Conservation (phyloP, 1,284 basidiomycete genomes). For the Ustilago lituana region DNA sequence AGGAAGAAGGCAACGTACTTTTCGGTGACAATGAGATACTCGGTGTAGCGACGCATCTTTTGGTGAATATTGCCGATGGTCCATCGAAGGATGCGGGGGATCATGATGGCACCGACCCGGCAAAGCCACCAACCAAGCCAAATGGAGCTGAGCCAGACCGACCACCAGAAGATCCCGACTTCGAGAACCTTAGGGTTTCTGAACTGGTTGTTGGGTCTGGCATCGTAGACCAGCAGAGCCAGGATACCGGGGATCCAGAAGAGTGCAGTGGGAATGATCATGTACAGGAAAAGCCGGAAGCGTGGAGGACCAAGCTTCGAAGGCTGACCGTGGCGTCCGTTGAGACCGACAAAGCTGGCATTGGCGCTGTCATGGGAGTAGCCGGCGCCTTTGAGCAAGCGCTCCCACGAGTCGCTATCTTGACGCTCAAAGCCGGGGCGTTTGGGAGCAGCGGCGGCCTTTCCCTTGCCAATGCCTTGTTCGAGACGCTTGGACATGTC, state of each 20-base stretch:
- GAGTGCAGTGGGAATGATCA: conserved; percentile 47
- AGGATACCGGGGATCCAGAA: conserved; percentile 74
- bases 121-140: conserved; percentile 89
- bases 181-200: conserved; percentile 69
- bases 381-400: conserved; percentile 46
- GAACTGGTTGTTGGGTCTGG: conserved; percentile 72
- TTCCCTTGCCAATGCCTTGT: conserved; percentile 9
- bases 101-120: conserved; percentile 73
- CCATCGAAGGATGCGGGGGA: conserved; percentile 35
- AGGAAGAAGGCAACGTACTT: conserved; percentile 73
- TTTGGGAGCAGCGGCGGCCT: conserved; percentile 9
- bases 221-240: conserved; percentile 71
- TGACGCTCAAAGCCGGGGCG: conserved; percentile 31
- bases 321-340: conserved; percentile 12
- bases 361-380: conserved; percentile 39
- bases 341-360: conserved; percentile 48
- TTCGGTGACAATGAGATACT: conserved; percentile 71
- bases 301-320: conserved; percentile 23
- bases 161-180: conserved; percentile 81
- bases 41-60: conserved; percentile 71
- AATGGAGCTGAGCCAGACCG: conserved; percentile 80
- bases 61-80: conserved; percentile 65
- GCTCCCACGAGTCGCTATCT: conserved; percentile 51
- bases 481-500: conserved; percentile 22
- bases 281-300: conserved; percentile 36